Base-by-base conservation (phyloP, 2,329 filamentous ascomycete species). In the Colletotrichum caudatum region DNA sequence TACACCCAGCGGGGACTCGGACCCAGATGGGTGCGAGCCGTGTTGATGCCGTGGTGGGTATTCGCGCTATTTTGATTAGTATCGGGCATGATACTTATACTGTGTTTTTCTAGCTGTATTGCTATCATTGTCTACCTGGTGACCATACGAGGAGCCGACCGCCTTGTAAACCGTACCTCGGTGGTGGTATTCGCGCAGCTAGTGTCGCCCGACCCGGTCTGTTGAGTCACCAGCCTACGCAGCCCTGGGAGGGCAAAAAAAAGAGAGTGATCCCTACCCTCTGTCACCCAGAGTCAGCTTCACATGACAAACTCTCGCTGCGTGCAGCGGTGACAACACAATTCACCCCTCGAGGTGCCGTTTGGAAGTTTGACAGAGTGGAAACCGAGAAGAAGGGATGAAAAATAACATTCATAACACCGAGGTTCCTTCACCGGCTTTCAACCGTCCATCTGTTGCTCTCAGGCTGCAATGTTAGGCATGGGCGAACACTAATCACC, bases 231-330 rank as follows among this genome's bases (percentile, higher is more conserved):
- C 26, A 53, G 26, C 26, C 8, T 12, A 4, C 16, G 26, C 50
- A 3, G 11, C 23, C 48, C 23, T 9, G 6, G 33, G 2, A 6
- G n/a, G 26, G n/a, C 0, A 29, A 29, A 29, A 35, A 16, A 33
- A 57, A 12, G 16, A 4, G n/a, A 26, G n/a, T 23, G 54, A 23
- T 23, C 9, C 8, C 33, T 16, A 39, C 39, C 37, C 26, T 26
- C 35, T 39, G 29, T 8, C 29, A 29, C 37, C 14, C 33, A 54
- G 7, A 51, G 62, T 29, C 33, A 44, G 50, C 53, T 71, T 71
- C 69, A 68, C 69, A 71, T 68, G 69, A 68, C 58, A 71, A 63
- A 68, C 51, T 68, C 37, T 53, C 46, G 50, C 61, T 68, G 69
- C 46, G 39, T 54, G 51, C 16, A 35, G 18, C 18, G 18, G 7